These are phyloP conservation scores for Teratosphaeria epicoccoides DNA, from an alignment of 2,329 filamentous ascomycete genomes.

Conservation along the genomic window DNA sequence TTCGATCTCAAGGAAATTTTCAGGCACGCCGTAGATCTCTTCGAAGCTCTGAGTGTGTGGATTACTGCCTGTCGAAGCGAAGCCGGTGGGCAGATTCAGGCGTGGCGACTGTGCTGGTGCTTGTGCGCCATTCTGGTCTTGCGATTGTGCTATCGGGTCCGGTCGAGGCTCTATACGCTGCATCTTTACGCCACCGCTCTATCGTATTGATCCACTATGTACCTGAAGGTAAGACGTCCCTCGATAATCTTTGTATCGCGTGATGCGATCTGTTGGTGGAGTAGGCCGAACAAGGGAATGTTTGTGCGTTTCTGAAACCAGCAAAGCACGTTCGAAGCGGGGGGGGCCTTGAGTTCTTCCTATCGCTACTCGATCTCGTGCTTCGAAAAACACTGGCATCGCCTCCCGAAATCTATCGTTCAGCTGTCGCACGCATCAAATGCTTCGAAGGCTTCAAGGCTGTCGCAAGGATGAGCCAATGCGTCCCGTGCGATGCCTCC, in stretches of 20 bases:
- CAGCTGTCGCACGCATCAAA: too few relatives aligned
- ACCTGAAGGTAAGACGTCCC: neutral
- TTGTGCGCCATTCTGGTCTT: conserved; percentile 3
- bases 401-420: too few relatives aligned
- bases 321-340: too few relatives aligned
- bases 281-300: neutral
- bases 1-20: conserved; percentile 99
- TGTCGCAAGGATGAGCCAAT: too few relatives aligned
- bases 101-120: conserved; percentile 6
- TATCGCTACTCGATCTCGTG: too few relatives aligned
- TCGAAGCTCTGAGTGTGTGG: conserved; percentile 68
- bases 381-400: too few relatives aligned
- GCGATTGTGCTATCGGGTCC: conserved; percentile 3
- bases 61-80: conserved; percentile 21
- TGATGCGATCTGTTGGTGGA: neutral
- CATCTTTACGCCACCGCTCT: conserved; percentile 2
- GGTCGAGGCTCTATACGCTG: conserved; percentile 8
- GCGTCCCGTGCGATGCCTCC: too few relatives aligned
- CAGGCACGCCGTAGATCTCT: conserved; percentile 95
- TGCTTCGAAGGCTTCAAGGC: too few relatives aligned
- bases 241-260: neutral
- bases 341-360: too few relatives aligned
- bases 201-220: neutral
- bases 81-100: conserved; percentile 20
- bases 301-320: neutral